A percentile compares a stretch with the other conserved stretches of the same genome.
phyloP scores from a whole-genome alignment of 2,329 filamentous ascomycete genomes.

The Scleromitrula shiraiana region DNA sequence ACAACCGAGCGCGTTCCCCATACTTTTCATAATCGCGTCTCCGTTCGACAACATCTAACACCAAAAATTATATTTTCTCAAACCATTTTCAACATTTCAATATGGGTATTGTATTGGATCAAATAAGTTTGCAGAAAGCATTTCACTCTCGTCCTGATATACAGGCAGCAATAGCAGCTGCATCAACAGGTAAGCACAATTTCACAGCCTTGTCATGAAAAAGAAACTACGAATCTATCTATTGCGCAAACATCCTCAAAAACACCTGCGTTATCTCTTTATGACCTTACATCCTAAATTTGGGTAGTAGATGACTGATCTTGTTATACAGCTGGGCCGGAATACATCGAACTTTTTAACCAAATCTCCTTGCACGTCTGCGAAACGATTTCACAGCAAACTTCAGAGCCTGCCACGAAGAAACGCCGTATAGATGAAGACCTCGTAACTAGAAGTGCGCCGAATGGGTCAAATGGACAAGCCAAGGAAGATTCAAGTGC shows the following conservation, averaged over 20 bases:
- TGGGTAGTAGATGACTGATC: neutral
- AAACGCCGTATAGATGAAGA: slow-evolving; percentile 27
- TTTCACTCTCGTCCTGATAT: slow-evolving; percentile 28
- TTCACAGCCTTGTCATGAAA: slow-evolving; percentile 10
- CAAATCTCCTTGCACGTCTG: slow-evolving; percentile 28
- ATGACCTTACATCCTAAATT: neutral
- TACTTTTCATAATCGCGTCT: slow-evolving; percentile 3
- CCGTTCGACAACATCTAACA: slow-evolving; percentile 2
- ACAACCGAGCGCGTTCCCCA: slow-evolving; percentile 2
- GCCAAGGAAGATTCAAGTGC: slow-evolving; percentile 5
- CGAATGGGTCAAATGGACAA: slow-evolving; percentile 17
- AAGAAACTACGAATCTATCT: neutral
- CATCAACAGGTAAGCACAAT: slow-evolving; percentile 25
- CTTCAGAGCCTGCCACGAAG: slow-evolving; percentile 25
- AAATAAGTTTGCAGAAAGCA: slow-evolving; percentile 24
- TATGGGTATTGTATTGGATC: slow-evolving; percentile 25
- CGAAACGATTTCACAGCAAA: slow-evolving; percentile 10
- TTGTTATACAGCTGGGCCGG: slow-evolving; percentile 18
- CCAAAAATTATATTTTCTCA: neutral
- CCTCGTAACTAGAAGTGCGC: slow-evolving; percentile 19
- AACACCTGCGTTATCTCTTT: neutral
- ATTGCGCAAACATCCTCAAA: neutral
- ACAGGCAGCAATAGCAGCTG: slow-evolving; percentile 27
- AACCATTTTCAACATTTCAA: slow-evolving; percentile 1
- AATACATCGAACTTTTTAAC: slow-evolving; percentile 30